Conservation (phyloP, 2,329 filamentous ascomycete species). For the Ascomycota sp. region DNA sequence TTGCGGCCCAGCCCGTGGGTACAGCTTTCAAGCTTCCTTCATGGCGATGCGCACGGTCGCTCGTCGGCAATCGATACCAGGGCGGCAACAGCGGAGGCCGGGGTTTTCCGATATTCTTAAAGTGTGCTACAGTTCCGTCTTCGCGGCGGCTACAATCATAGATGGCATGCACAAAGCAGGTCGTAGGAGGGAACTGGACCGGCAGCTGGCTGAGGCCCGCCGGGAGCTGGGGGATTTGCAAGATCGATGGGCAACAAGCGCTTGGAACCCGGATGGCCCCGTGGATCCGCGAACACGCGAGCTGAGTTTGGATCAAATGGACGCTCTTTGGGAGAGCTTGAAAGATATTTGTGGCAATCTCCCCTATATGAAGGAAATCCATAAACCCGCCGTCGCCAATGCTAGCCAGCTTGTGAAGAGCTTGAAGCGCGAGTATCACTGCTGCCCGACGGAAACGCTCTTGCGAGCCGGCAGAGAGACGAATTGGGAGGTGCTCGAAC, state of each 20-base stretch:
- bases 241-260: conserved; percentile 6
- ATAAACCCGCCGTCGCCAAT: conserved; percentile 9
- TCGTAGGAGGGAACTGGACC: conserved; percentile 38
- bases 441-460: conserved; percentile 5
- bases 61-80: conserved; percentile 28
- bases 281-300: conserved; percentile 2
- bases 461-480: conserved; percentile 6
- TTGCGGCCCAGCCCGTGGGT: too few relatives aligned
- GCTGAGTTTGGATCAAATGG: conserved; percentile 10
- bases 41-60: conserved; percentile 25
- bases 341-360: conserved; percentile 12
- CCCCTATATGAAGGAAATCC: conserved; percentile 16
- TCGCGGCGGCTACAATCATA: conserved; percentile 41
- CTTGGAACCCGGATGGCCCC: background rate
- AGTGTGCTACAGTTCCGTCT: conserved; percentile 45
- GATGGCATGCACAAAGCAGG: conserved; percentile 40
- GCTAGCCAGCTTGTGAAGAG: conserved; percentile 9
- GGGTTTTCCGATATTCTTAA: conserved; percentile 37
- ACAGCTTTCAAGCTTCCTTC: conserved; percentile 41
- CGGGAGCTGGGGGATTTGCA: conserved; percentile 21
- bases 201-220: conserved; percentile 33
- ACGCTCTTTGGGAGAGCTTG: conserved; percentile 11
- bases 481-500: conserved; percentile 12
- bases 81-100: conserved; percentile 26
- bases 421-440: conserved; percentile 11